A percentile compares a stretch with the other conserved stretches of the same genome.
These are phyloP conservation scores for Ormosia semicastrata DNA, from an alignment of 306 rosid genomes.

Conservation along the genomic window DNA sequence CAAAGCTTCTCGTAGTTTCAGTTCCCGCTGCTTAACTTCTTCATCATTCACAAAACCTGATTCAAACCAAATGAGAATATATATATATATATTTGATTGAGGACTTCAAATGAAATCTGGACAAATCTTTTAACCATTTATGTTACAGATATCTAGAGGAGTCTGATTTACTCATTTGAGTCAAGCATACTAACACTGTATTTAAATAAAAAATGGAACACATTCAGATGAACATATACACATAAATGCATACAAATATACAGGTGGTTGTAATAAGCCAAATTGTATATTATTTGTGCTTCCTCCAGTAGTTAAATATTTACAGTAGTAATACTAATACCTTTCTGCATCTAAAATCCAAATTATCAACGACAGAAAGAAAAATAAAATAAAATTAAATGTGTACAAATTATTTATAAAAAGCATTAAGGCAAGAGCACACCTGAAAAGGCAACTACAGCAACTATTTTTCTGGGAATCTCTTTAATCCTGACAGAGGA, in stretches of 20 bases:
- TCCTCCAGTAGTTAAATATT: conserved; percentile 6
- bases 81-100: conserved; percentile 2
- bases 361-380: not conserved
- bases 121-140: not conserved
- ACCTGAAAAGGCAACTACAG: conserved; percentile 93
- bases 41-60: conserved; percentile 78
- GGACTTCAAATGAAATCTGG: not conserved
- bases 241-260: not conserved
- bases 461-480: conserved; percentile 70
- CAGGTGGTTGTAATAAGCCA: conserved; percentile 6
- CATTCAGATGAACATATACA: not conserved
- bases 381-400: not conserved
- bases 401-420: not conserved
- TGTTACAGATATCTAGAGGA: not conserved
- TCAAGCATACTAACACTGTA: not conserved
- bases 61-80: conserved; percentile 16
- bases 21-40: conserved; percentile 64
- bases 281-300: not conserved
- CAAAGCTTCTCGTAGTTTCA: conserved; percentile 60
- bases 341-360: conserved; percentile 4
- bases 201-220: not conserved
- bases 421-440: conserved; percentile 30
- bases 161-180: not conserved
- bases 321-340: not conserved
- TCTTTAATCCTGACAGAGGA: conserved; percentile 74